phyloP scores from a whole-genome alignment of 768 basidiomycete species.

The Tulasnella sp. region DNA sequence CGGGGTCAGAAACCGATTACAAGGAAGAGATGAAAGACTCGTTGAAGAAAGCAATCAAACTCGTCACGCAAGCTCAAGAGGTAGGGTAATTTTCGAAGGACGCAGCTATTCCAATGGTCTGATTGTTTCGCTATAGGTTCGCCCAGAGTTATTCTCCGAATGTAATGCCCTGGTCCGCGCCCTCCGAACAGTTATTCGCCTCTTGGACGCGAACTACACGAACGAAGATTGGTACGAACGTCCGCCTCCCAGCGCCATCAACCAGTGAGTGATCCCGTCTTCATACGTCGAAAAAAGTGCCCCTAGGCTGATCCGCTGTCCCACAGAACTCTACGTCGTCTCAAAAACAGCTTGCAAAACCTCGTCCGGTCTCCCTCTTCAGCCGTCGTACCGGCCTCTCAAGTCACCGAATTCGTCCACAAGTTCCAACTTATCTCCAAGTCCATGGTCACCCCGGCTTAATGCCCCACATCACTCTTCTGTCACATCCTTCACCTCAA shows the following conservation, averaged over 20 bases:
- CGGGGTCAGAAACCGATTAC: not conserved
- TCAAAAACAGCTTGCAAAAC: not conserved
- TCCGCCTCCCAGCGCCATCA: not conserved
- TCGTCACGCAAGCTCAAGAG: conserved; percentile 2
- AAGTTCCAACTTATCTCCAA: conserved; percentile 1
- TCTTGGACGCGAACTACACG: not conserved
- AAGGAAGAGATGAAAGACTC: not conserved
- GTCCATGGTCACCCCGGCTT: not conserved
- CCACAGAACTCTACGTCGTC: not conserved
- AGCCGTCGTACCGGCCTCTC: not conserved
- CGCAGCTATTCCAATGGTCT: not conserved
- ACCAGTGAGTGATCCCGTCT: not conserved
- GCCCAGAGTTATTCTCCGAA: not conserved
- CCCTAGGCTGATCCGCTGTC: not conserved
- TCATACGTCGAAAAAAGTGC: too few species aligned
- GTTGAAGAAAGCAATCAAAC: not conserved
- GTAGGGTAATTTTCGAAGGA: not conserved
- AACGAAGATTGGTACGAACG: not conserved
- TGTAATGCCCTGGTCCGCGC: not conserved
- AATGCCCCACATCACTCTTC: not conserved
- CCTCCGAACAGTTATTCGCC: not conserved
- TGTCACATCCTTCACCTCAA: not conserved
- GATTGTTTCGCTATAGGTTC: not conserved
- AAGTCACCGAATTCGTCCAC: not conserved
- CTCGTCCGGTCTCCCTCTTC: not conserved